Percentiles rank a stretch among this genome's conserved stretches.
Evolutionary conservation across 805 yeast species (phyloP).

Genomic region (Kregervanrija delftensis): DNA sequence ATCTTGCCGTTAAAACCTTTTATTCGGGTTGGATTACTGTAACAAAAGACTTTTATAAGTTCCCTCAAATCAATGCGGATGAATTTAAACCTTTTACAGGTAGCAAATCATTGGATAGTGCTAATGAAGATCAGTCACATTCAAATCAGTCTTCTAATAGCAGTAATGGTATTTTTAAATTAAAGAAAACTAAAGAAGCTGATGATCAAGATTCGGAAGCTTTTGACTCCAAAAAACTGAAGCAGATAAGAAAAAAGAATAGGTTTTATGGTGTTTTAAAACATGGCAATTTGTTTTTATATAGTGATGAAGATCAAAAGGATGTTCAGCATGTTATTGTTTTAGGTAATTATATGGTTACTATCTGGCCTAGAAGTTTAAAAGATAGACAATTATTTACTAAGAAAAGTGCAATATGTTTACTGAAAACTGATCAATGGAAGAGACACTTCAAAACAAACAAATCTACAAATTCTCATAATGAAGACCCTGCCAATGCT

Average conservation of each 20-base stretch:
- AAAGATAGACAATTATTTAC: constrained; percentile 77
- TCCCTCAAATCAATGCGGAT: constrained; percentile 32
- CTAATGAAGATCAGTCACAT: too few relatives aligned
- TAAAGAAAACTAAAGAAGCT: constrained; percentile 4
- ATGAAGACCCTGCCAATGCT: constrained; percentile 38
- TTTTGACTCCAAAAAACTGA: constrained; percentile 32
- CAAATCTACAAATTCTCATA: not conserved
- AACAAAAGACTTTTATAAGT: constrained; percentile 65
- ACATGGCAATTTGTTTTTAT: constrained; percentile 86
- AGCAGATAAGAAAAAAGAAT: constrained; percentile 43
- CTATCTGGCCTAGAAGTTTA: constrained; percentile 78
- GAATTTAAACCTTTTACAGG: constrained; percentile 13
- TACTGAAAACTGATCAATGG: constrained; percentile 39
- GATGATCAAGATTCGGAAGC: constrained; percentile 20
- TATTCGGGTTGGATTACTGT: constrained; percentile 78
- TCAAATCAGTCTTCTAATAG: not conserved
- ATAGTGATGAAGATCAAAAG: constrained; percentile 57
- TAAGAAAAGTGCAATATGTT: constrained; percentile 70
- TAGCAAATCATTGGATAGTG: too few relatives aligned
- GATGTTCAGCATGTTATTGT: constrained; percentile 76
- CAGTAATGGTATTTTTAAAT: not conserved
- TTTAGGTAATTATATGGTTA: constrained; percentile 59
- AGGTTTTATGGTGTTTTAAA: constrained; percentile 64
- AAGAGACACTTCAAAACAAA: not conserved
- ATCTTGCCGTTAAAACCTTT: constrained; percentile 57